phyloP scores from a whole-genome alignment of 2,329 filamentous ascomycete genomes.

The Trichoderma sp. region DNA sequence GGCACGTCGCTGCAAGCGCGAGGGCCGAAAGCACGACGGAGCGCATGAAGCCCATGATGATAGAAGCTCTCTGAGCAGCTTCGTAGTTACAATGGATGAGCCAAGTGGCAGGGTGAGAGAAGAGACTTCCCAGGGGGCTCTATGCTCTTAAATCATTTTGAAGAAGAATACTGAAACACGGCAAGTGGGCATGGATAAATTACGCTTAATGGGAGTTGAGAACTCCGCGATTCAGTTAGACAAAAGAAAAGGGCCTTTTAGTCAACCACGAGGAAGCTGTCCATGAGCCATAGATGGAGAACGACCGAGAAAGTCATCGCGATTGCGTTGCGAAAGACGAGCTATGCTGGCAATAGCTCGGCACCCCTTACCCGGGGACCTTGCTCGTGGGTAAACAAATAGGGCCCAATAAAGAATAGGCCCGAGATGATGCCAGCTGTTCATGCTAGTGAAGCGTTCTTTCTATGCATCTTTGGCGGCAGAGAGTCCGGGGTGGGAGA shows the following conservation, averaged over 20 bases:
- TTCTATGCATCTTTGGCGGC: not conserved
- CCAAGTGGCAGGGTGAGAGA: not conserved
- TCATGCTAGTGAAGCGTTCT: constrained; percentile 2
- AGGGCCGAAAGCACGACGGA: not conserved
- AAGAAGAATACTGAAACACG: not conserved
- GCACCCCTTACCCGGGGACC: not conserved
- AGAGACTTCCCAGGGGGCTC: not conserved
- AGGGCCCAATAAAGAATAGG: constrained; percentile 3
- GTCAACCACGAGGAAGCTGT: not conserved
- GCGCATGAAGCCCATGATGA: constrained; percentile 8
- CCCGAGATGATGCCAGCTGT: not conserved
- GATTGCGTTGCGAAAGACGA: not conserved
- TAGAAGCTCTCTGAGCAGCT: not conserved
- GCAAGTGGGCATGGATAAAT: not conserved
- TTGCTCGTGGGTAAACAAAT: not conserved
- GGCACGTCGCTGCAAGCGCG: not conserved
- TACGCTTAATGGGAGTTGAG: not conserved
- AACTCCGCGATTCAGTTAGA: not conserved
- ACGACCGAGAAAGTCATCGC: not conserved
- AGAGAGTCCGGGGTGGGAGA: not conserved
- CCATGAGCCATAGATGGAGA: not conserved
- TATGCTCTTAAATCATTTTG: not conserved
- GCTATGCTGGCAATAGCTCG: not conserved
- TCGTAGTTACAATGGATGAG: not conserved
- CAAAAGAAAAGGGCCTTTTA: constrained; percentile 3